Evolutionary conservation across 1,284 basidiomycete species (phyloP).

Genomic region (Lignosus rhinocerotis): DNA sequence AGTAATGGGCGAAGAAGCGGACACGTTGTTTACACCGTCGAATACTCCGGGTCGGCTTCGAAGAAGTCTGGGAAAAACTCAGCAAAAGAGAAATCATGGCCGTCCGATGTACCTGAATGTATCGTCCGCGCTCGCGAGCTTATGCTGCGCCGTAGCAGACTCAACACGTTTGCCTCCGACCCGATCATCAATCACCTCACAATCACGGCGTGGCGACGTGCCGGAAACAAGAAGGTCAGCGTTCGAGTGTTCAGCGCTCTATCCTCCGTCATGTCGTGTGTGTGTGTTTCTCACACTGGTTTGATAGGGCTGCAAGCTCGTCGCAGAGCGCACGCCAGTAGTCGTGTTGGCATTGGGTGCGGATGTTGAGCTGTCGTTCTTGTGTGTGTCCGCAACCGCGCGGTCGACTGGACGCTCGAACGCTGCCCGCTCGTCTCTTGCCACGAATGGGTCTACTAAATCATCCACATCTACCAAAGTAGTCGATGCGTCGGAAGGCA

Average conservation of each 20-base stretch:
- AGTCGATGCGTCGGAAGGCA: neutral
- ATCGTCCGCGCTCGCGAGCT: slow-evolving; percentile 22
- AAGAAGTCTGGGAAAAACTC: neutral
- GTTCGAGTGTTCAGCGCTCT: neutral
- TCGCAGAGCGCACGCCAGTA: slow-evolving; percentile 18
- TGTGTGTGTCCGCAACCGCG: neutral
- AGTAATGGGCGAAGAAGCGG: neutral
- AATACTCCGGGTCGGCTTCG: neutral
- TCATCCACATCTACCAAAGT: too few species aligned
- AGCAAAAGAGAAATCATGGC: neutral
- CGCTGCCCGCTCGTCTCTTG: neutral
- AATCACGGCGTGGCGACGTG: slow-evolving; percentile 35
- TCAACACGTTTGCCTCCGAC: slow-evolving; percentile 13
- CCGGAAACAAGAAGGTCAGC: slow-evolving; percentile 38
- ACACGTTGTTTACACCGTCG: neutral
- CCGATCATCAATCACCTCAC: slow-evolving; percentile 32
- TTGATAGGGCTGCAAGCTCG: slow-evolving; percentile 10
- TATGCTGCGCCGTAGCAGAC: slow-evolving; percentile 20
- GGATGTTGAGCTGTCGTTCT: slow-evolving; percentile 33
- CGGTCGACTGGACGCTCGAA: neutral
- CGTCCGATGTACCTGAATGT: slow-evolving; percentile 29
- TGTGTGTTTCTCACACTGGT: neutral
- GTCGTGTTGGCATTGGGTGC: slow-evolving; percentile 35
- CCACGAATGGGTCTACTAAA: neutral
- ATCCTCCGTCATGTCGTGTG: neutral